Percentiles rank a stretch among this genome's conserved stretches.
Evolutionary conservation across 73 alveolate species (phyloP).

Genomic region (Paraurostyla sp.): DNA sequence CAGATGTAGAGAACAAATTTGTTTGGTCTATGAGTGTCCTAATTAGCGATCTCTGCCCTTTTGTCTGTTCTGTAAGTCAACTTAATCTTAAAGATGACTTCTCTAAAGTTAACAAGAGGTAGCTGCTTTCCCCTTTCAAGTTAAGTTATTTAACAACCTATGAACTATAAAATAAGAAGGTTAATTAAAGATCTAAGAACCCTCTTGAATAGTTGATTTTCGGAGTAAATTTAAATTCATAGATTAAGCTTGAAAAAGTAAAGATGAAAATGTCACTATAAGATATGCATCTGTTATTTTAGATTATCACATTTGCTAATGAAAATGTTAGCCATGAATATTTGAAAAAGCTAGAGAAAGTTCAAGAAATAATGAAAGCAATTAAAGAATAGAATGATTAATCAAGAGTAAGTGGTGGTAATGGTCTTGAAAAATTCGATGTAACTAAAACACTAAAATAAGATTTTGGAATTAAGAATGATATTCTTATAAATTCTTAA

Average conservation of each 20-base stretch:
- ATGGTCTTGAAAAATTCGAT: background rate
- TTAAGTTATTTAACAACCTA: background rate
- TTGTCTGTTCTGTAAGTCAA: constrained; percentile 33
- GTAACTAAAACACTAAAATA: constrained; percentile 3
- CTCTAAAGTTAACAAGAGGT: constrained; percentile 1
- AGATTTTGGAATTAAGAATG: background rate
- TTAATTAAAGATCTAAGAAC: background rate
- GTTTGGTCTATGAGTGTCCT: constrained; percentile 10
- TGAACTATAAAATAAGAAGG: background rate
- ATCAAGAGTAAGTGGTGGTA: background rate
- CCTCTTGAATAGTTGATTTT: background rate
- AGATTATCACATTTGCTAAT: constrained; percentile 43
- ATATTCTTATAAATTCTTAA: too few species aligned
- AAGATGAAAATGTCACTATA: constrained; percentile 37
- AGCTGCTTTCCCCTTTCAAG: constrained; percentile 23
- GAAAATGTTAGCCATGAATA: constrained; percentile 36
- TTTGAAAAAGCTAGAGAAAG: constrained; percentile 35
- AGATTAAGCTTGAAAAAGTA: background rate
- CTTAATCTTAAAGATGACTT: background rate
- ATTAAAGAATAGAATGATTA: background rate
- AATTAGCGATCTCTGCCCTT: constrained; percentile 27
- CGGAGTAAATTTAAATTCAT: background rate
- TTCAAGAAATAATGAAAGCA: background rate
- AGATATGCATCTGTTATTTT: constrained; percentile 41
- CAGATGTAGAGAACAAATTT: background rate